Base-by-base conservation (phyloP, 495 filamentous ascomycete species). In the Aspergillus leporis region DNA sequence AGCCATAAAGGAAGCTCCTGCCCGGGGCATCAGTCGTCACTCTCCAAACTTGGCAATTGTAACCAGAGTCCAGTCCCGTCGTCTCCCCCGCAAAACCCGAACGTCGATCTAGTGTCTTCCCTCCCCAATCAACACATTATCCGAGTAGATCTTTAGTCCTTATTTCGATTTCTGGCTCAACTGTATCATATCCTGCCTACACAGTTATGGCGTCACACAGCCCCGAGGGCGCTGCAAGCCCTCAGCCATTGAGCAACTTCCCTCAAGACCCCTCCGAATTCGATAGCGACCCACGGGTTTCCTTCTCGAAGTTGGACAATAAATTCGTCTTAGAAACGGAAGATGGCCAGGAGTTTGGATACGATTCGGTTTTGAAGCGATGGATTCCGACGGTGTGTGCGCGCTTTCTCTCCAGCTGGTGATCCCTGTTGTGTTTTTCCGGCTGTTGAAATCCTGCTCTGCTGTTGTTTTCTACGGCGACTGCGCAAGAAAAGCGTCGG, bases 271-370 rank as follows among this genome's bases (percentile, higher is more conserved):
- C 82, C 3, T 78, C 85, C 58, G 85, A 93, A 28, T 97, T 98
- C 70, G 86, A 89, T 58, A 75, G 77, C 56, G 93, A 98, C 68
- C 81, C 88, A 22, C 90, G 93, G 60, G 88, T 97, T 61, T 92
- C 91, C 0, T 96, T 86, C 75, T 94, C 90, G 4, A 89, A 85
- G 66, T 74, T 90, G 53, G 87, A 92, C 71, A 78, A 85, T 60
- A 93, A 90, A 66, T 92, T 87, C 73, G 84, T 93, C 22, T 83
- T 95, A 0, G 93, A 96, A 55, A 86, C 90, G 25, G 91, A 93
- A 16, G 86, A 93, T 70, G 93, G 91, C 21, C 79, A 84, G 51
- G 93, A 97, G 66, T 97, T 86, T 74, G 89, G 92, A 65, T 97
- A 84, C 73, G 86, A 94, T 71, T 76, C 80, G 12, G 81, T 71